phyloP scores from a whole-genome alignment of 129 eudicot species.

The Artemisia tridentata region DNA sequence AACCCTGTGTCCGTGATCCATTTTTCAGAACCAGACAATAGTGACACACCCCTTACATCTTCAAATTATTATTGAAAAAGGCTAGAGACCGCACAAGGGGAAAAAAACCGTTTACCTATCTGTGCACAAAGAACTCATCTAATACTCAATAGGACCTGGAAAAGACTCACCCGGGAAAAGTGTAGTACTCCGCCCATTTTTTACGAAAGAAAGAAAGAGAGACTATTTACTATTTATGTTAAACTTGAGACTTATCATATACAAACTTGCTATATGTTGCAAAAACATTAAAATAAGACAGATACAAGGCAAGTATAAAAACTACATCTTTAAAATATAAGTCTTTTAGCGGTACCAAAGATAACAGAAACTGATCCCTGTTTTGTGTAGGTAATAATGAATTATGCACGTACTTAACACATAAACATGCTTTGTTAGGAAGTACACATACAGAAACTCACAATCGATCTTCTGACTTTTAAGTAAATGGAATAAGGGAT shows the following conservation, averaged over 20 bases:
- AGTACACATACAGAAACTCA: too few species aligned
- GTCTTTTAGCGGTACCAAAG: too few species aligned
- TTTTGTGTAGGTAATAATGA: too few species aligned
- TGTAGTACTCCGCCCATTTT: neutral
- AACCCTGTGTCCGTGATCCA: neutral
- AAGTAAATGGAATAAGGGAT: too few species aligned
- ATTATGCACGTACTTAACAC: too few species aligned
- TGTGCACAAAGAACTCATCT: neutral
- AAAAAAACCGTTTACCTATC: neutral
- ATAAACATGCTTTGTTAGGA: too few species aligned
- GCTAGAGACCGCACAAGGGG: neutral
- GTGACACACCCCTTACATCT: neutral
- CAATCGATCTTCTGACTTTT: too few species aligned
- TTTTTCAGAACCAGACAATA: neutral
- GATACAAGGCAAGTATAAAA: neutral
- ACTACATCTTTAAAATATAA: too few species aligned
- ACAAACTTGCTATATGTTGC: neutral
- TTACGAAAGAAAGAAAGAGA: neutral
- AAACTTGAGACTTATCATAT: neutral
- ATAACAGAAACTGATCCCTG: too few species aligned
- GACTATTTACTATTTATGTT: neutral
- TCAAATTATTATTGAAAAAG: neutral
- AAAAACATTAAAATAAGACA: neutral
- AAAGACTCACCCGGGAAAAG: slow-evolving; percentile 1
- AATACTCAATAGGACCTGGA: slow-evolving; percentile 8